Conservation (phyloP, 139 green algal genomes). For the Helicosporidium sp. region DNA sequence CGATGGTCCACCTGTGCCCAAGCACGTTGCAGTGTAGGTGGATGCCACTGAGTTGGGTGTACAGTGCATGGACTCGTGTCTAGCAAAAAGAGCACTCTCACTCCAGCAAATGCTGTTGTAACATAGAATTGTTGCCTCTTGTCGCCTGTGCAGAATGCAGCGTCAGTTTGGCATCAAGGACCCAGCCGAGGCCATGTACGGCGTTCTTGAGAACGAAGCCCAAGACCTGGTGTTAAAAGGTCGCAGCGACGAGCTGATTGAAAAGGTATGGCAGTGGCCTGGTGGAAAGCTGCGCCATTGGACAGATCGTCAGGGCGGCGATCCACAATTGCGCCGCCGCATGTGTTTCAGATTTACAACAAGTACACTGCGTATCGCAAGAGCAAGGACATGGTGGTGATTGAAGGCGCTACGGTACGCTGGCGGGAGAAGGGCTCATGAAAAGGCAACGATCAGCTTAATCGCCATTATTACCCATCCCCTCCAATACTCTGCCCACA, state of each 20-base stretch:
- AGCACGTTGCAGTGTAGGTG: conserved; percentile 27
- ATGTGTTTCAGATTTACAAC: no score
- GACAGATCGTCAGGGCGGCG: no score
- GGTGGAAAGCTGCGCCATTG: no score
- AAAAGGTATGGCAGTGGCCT: conserved; percentile 22
- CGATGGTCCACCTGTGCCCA: no score
- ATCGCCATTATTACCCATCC: no score
- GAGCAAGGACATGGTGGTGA: conserved; percentile 34
- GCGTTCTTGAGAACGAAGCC: conserved; percentile 9
- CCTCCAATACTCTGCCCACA: no score
- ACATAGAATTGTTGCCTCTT: no score
- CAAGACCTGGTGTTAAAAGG: conserved; percentile 11
- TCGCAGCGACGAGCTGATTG: conserved; percentile 16
- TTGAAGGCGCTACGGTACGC: conserved; percentile 26
- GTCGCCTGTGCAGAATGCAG: conserved; percentile 3
- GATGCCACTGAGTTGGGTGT: not conserved
- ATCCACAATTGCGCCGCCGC: no score
- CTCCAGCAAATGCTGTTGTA: no score
- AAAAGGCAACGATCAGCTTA: no score
- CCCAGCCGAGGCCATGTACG: conserved; percentile 5
- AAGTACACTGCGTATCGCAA: conserved; percentile 25
- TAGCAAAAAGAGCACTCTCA: no score
- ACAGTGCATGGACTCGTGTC: not conserved
- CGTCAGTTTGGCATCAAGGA: not conserved
- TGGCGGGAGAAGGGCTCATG: no score